Base-by-base conservation (phyloP, 371 early-diverging fungal genomes). In the Syncephalastrum racemosum region DNA sequence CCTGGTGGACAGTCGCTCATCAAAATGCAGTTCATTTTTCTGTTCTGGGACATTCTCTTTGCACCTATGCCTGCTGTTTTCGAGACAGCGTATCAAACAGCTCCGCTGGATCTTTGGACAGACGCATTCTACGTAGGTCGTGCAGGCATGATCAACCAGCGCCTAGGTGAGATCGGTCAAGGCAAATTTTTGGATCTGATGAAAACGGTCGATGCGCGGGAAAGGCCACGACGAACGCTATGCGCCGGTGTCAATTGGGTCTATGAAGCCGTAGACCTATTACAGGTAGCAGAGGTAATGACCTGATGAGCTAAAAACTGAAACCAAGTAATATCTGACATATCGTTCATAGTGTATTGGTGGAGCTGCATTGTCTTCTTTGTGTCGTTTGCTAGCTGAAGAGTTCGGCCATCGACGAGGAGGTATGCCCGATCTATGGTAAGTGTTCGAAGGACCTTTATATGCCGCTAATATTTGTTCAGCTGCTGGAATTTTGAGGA, bases 21-120 rank as follows among this genome's bases (percentile, higher is more conserved):
- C 36, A 18, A n/a, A 20, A 8, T 13, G 31, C 41, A 72, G 68
- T 88, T 88, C 62, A 72, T 71, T 4, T 62, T 89, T 2, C 61
- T 90, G 16, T 88, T 91, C 57, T 91, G 90, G 89, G 89, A 90
- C 51, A 77, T 89, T 23, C 65, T 91, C 4, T 90, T 88, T 64
- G 68, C 79, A 0, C 68, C 79, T 7, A 66, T 76, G 10, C 81
- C 86, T n/a, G 90, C 87, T 22, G 87, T 87, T 1, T 87, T 91
- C 64, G 90, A 91, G 62, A 90, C 90, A 13, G 78, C 82, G 8
- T 90, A 82, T 58, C 91, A 90, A 68, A 76, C 74, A 2, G 84
- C 69, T 20, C 91, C 91, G 10, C 65, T 90, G 46, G 91, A 91
- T 70, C 64, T 91, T 51, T 31, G 66, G 7, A 75, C 87, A 14